Percentiles rank a stretch among this genome's conserved stretches.
These are phyloP conservation scores for Geotrichum reessii DNA, from an alignment of 1,139 yeast genomes.

Conservation along the genomic window DNA sequence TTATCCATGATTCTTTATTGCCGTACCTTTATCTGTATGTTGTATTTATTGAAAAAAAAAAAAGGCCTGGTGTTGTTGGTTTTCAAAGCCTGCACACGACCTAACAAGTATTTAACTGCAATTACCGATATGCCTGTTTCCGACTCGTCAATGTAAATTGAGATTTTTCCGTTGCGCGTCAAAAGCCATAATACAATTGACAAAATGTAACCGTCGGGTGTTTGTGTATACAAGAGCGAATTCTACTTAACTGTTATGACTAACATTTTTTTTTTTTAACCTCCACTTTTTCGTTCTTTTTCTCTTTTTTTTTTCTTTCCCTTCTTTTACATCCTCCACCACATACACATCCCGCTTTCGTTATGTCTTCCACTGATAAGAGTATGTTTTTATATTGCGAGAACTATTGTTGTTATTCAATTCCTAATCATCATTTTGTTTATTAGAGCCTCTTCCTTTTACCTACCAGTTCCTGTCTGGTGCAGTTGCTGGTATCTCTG, in stretches of 20 bases:
- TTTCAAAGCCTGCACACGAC: neutral
- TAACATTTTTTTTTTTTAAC: slow-evolving; percentile 1
- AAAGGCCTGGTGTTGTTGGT: neutral
- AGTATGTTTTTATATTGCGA: slow-evolving; percentile 3
- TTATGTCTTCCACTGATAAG: slow-evolving; percentile 9
- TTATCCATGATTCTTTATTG: neutral
- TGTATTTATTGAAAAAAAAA: too few species aligned
- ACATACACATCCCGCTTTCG: neutral
- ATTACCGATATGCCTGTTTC: neutral
- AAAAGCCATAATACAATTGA: neutral
- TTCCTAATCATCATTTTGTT: neutral
- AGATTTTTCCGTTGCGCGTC: neutral
- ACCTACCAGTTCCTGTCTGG: slow-evolving; percentile 88
- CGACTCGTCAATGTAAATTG: neutral
- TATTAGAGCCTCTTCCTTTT: slow-evolving; percentile 58
- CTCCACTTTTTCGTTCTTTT: neutral
- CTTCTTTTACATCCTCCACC: neutral
- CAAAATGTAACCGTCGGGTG: neutral
- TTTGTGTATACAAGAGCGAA: neutral
- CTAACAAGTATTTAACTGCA: neutral
- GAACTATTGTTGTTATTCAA: neutral
- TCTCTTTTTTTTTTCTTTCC: neutral
- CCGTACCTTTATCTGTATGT: neutral
- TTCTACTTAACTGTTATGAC: neutral
- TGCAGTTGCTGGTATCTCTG: slow-evolving; percentile 97